Conservation (phyloP, 2,329 filamentous ascomycete species). For the Aspergillus fumigatus region DNA sequence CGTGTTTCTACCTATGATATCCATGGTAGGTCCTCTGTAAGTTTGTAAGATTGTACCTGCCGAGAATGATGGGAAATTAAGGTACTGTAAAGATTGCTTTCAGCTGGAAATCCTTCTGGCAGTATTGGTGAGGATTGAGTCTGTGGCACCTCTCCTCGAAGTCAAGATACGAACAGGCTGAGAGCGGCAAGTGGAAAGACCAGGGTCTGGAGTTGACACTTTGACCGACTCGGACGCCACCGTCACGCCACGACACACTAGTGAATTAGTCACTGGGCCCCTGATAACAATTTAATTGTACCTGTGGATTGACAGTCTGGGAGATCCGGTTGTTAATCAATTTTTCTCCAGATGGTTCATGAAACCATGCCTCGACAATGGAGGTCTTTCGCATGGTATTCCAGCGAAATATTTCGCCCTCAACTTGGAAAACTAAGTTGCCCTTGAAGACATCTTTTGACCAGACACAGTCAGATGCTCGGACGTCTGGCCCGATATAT, state of each 20-base stretch:
- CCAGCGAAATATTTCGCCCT: no score
- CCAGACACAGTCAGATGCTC: background rate
- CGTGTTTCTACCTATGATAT: background rate
- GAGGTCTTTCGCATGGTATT: background rate
- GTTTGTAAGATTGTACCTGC: no score
- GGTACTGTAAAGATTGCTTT: background rate
- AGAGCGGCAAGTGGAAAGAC: background rate
- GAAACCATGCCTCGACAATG: background rate
- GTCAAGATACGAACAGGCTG: background rate
- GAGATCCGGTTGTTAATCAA: background rate
- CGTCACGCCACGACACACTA: background rate
- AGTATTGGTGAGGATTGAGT: background rate
- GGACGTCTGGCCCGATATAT: background rate
- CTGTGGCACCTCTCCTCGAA: background rate
- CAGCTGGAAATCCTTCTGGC: background rate
- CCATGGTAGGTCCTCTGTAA: background rate
- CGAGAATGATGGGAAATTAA: background rate
- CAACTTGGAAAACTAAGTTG: background rate
- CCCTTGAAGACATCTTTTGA: background rate
- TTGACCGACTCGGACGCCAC: background rate
- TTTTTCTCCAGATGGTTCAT: background rate
- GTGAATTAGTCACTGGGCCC: background rate
- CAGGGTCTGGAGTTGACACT: background rate
- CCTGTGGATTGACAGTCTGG: background rate
- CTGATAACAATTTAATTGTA: background rate